Evolutionary conservation across 257 asterid genomes (phyloP).

Genomic region (Verbena officinalis): DNA sequence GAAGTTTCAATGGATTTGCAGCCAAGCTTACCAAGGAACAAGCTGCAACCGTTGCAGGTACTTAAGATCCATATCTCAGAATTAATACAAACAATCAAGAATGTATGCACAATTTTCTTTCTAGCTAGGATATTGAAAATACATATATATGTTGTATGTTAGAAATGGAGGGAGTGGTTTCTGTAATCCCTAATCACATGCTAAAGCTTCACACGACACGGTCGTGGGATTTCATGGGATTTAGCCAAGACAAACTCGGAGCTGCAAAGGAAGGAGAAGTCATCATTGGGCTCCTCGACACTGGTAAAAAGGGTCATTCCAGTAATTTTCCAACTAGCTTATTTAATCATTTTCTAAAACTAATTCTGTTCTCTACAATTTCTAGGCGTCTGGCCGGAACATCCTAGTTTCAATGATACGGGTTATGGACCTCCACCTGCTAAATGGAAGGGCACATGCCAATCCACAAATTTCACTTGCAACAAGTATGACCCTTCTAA

Average conservation of each 20-base stretch:
- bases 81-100: too few species aligned
- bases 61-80: neutral
- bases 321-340: neutral
- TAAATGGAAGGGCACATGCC: slow-evolving; percentile 62
- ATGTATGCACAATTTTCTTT: neutral
- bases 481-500: slow-evolving; percentile 45
- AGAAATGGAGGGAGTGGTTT: slow-evolving; percentile 55
- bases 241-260: slow-evolving; percentile 31
- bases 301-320: slow-evolving; percentile 28
- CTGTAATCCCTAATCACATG: slow-evolving; percentile 44
- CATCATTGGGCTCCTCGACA: slow-evolving; percentile 50
- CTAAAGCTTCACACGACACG: slow-evolving; percentile 50
- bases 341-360: neutral
- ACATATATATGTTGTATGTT: neutral
- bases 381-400: slow-evolving; percentile 68
- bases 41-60: slow-evolving; percentile 29
- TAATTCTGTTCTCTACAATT: neutral
- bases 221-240: slow-evolving; percentile 57
- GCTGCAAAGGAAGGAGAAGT: slow-evolving; percentile 38
- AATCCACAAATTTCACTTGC: slow-evolving; percentile 59
- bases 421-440: slow-evolving; percentile 55
- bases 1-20: slow-evolving; percentile 60
- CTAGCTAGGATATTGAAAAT: neutral
- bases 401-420: slow-evolving; percentile 57
- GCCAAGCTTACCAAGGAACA: slow-evolving; percentile 54